phyloP scores from a whole-genome alignment of 805 yeast genomes.

The Clavispora fructus region DNA sequence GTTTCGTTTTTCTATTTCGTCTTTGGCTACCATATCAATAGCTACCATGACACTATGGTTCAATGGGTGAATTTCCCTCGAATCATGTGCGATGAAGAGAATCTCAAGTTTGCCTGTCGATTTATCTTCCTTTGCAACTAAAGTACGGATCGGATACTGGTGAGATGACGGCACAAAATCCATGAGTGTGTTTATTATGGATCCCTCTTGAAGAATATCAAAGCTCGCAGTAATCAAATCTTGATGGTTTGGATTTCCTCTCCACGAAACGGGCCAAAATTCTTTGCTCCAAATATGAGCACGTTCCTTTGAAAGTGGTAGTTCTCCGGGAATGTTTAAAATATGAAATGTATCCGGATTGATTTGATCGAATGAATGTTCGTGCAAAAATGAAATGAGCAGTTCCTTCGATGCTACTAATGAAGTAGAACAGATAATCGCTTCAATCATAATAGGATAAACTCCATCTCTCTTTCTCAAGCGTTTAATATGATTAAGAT shows the following conservation, averaged over 20 bases:
- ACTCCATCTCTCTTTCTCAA: constrained; percentile 32
- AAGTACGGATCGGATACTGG: constrained; percentile 47
- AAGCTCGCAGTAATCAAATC: constrained; percentile 51
- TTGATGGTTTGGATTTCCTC: constrained; percentile 82
- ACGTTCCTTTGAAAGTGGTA: constrained; percentile 70
- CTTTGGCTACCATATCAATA: constrained; percentile 56
- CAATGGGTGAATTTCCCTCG: constrained; percentile 44
- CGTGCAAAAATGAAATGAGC: constrained; percentile 15
- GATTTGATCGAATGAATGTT: background rate
- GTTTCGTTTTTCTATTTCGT: constrained; percentile 41
- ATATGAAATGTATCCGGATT: constrained; percentile 3
- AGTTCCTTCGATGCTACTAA: constrained; percentile 22
- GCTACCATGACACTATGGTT: constrained; percentile 75
- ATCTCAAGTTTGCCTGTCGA: constrained; percentile 21
- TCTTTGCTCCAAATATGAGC: constrained; percentile 58
- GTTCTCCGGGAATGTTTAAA: constrained; percentile 49
- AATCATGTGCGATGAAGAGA: constrained; percentile 35
- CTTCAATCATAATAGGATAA: constrained; percentile 19
- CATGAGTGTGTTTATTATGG: constrained; percentile 16
- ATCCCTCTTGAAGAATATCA: constrained; percentile 40
- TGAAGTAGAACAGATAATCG: constrained; percentile 44
- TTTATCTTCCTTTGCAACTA: constrained; percentile 56
- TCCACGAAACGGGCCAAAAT: constrained; percentile 91
- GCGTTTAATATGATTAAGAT: constrained; percentile 48
- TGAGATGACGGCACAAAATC: constrained; percentile 2